A percentile compares a stretch with the other conserved stretches of the same genome.
Conservation (phyloP, 2,329 filamentous ascomycete genomes). For the Nothopassalora personata region DNA sequence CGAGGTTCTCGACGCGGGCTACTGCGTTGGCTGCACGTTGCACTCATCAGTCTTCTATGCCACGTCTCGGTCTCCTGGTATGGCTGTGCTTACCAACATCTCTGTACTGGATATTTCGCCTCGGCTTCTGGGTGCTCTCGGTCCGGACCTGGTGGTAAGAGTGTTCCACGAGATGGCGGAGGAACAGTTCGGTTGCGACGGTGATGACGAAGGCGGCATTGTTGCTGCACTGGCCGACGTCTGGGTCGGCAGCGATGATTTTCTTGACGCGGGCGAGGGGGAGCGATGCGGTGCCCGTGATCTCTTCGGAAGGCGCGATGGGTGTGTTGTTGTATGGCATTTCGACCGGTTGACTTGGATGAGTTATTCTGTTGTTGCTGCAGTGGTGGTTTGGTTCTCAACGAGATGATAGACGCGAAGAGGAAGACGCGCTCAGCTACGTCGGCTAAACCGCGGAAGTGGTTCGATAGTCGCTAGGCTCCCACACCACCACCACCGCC, state of each 20-base stretch:
- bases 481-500: too few species aligned
- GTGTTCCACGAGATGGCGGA: constrained; percentile 82
- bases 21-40: constrained; percentile 66
- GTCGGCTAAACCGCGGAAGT: background rate
- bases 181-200: constrained; percentile 90
- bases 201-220: constrained; percentile 93
- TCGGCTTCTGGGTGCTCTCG: constrained; percentile 69
- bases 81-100: constrained; percentile 63
- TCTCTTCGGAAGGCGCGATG: constrained; percentile 72
- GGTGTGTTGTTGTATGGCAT: constrained; percentile 92
- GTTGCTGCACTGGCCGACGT: constrained; percentile 80
- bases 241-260: constrained; percentile 83
- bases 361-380: background rate
- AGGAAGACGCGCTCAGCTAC: background rate
- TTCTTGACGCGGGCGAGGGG: constrained; percentile 91
- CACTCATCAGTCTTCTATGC: background rate
- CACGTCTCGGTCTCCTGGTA: background rate
- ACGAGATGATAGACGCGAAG: background rate
- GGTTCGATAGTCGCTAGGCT: too few species aligned
- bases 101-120: constrained; percentile 91
- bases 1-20: constrained; percentile 82
- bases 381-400: background rate
- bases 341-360: constrained; percentile 9
- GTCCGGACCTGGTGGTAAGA: constrained; percentile 83
- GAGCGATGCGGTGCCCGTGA: constrained; percentile 77